These are phyloP conservation scores for Pisolithus microcarpus DNA, from an alignment of 768 basidiomycete genomes.

Conservation along the genomic window DNA sequence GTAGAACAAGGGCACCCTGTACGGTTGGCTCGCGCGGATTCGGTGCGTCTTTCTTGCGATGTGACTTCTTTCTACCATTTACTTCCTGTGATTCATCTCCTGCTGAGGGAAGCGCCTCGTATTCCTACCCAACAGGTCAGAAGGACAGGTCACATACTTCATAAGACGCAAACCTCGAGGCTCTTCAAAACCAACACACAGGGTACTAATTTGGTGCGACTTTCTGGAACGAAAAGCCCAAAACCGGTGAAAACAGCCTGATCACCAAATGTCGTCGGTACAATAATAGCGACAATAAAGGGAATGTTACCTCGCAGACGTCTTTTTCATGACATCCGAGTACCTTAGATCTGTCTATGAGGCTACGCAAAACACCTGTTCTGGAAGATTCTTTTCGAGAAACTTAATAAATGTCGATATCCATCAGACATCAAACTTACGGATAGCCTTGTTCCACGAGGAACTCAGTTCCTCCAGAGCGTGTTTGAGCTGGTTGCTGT, in stretches of 20 bases:
- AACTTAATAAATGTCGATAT: neutral
- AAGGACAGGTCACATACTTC: neutral
- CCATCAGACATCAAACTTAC: conserved; percentile 38
- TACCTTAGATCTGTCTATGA: conserved; percentile 58
- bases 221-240: conserved; percentile 42
- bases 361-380: conserved; percentile 70
- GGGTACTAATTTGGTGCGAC: conserved; percentile 50
- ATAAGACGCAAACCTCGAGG: conserved; percentile 34
- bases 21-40: conserved; percentile 57
- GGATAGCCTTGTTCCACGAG: conserved; percentile 56
- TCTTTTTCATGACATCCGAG: conserved; percentile 42
- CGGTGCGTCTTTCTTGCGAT: conserved; percentile 11
- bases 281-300: neutral
- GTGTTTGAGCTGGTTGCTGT: conserved; percentile 45
- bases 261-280: conserved; percentile 6
- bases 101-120: conserved; percentile 5
- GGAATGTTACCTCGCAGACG: conserved; percentile 48
- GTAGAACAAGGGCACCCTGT: conserved; percentile 81
- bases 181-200: conserved; percentile 57
- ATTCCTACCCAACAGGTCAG: conserved; percentile 15
- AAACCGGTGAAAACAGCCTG: conserved; percentile 61
- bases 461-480: conserved; percentile 54
- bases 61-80: conserved; percentile 11
- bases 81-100: conserved; percentile 6
- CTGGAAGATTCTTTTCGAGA: conserved; percentile 49